These are phyloP conservation scores for Botrytis squamosa DNA, from an alignment of 2,329 filamentous ascomycete genomes.

Conservation along the genomic window DNA sequence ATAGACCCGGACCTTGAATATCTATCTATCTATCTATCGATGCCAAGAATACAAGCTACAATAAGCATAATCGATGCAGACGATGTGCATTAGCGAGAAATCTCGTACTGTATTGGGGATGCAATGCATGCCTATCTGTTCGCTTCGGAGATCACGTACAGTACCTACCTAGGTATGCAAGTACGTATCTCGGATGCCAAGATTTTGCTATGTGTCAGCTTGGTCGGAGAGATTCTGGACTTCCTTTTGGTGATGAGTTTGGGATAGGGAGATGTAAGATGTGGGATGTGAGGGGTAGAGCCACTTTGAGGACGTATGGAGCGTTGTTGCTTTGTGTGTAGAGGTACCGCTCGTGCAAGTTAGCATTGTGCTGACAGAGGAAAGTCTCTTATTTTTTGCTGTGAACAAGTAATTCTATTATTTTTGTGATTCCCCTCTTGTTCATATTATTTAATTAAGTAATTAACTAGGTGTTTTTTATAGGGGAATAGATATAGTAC, in stretches of 20 bases:
- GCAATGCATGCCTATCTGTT: neutral
- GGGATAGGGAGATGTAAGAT: neutral
- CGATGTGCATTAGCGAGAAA: constrained; percentile 7
- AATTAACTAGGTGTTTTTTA: neutral
- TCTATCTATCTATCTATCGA: neutral
- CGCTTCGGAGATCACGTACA: neutral
- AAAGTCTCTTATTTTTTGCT: neutral
- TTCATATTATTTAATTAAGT: neutral
- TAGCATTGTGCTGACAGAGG: neutral
- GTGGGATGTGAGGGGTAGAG: neutral
- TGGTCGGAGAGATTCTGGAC: neutral
- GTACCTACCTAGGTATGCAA: too few relatives aligned
- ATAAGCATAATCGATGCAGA: neutral
- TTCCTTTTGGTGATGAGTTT: neutral
- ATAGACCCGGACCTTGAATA: neutral
- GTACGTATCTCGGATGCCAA: neutral
- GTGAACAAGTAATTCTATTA: neutral
- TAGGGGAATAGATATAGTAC: neutral
- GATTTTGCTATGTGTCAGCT: neutral
- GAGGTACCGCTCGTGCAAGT: neutral
- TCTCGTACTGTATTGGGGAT: neutral
- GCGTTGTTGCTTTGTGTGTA: neutral
- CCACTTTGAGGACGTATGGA: neutral
- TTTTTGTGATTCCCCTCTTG: neutral
- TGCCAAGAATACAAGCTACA: constrained; percentile 8